phyloP scores from a whole-genome alignment of 148 eudicot species.

The Chenopodium album region DNA sequence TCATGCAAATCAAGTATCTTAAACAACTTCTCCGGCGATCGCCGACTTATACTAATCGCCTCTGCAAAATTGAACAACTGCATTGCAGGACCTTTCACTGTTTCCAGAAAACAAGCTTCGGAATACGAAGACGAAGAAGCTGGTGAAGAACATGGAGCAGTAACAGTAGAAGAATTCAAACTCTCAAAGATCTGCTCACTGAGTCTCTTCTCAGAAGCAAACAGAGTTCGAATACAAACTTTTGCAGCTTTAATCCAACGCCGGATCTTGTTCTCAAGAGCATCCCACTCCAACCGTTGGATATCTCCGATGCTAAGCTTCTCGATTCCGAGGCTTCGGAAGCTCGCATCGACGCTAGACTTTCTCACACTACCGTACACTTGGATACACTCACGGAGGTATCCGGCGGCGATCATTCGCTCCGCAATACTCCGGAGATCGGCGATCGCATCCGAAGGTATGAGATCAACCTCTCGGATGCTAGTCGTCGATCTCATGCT shows the following conservation, averaged over 20 bases:
- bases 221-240: constrained; percentile 58
- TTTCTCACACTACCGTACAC: constrained; percentile 71
- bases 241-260: constrained; percentile 78
- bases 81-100: constrained; percentile 63
- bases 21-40: constrained; percentile 88
- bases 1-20: constrained; percentile 81
- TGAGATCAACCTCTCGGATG: constrained; percentile 62
- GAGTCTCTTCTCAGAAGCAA: constrained; percentile 62
- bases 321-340: constrained; percentile 60
- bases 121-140: constrained; percentile 17
- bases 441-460: constrained; percentile 45
- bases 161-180: constrained; percentile 21
- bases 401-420: constrained; percentile 69
- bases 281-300: constrained; percentile 59
- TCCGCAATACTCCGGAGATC: constrained; percentile 72
- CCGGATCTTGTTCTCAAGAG: constrained; percentile 62
- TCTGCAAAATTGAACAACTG: constrained; percentile 73
- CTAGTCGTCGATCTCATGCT: constrained; percentile 43
- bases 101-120: constrained; percentile 68
- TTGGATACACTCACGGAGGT: constrained; percentile 70
- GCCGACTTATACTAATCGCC: constrained; percentile 60
- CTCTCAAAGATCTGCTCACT: constrained; percentile 61
- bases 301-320: constrained; percentile 65
- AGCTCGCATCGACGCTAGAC: constrained; percentile 50
- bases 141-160: neutral